Evolutionary conservation across 2,329 filamentous ascomycete species (phyloP).

Genomic region (Verticillium dahliae): DNA sequence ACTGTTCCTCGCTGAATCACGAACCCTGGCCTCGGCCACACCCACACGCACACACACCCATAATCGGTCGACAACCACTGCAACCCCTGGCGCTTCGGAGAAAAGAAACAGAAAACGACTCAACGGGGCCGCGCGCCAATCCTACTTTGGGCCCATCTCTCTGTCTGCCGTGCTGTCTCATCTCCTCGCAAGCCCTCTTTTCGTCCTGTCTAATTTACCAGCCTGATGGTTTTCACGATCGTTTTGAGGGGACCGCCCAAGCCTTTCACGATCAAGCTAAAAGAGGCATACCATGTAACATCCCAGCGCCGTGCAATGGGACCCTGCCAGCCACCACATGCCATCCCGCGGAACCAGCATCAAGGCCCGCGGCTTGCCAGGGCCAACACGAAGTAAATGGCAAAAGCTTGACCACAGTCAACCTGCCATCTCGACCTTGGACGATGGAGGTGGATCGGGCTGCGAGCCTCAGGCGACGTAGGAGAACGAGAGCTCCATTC

Average conservation of each 20-base stretch:
- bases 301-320: neutral
- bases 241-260: neutral
- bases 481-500: neutral
- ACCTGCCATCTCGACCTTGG: neutral
- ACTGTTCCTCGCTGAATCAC: slow-evolving; percentile 1
- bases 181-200: neutral
- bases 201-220: neutral
- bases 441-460: neutral
- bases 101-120: slow-evolving; percentile 7
- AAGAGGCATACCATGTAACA: neutral
- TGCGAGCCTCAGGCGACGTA: neutral
- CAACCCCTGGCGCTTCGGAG: neutral
- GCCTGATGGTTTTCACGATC: neutral
- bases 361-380: neutral
- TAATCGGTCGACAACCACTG: neutral
- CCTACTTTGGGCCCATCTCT: neutral
- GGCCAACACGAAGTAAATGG: neutral
- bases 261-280: neutral
- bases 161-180: neutral
- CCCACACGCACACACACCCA: neutral
- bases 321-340: neutral
- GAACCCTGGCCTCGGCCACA: neutral
- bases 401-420: neutral
- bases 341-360: neutral
- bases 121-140: neutral